Evolutionary conservation across 2,329 filamentous ascomycete genomes (phyloP).

Genomic region (Trichoderma aggressivum): DNA sequence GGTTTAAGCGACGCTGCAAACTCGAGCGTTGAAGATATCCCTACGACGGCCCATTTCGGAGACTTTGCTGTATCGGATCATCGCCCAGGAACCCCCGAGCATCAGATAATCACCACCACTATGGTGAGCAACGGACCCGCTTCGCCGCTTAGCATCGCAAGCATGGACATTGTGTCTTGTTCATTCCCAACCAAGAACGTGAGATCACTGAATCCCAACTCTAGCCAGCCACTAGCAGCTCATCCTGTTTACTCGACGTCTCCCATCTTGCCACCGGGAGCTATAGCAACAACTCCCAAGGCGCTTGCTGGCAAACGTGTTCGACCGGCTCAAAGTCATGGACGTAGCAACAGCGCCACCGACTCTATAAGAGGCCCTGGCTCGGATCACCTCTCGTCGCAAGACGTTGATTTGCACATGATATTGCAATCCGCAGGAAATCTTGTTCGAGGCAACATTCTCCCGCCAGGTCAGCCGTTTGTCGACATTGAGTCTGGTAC

Average conservation of each 20-base stretch:
- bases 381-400: conserved; percentile 48
- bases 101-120: conserved; percentile 26
- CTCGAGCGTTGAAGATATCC: conserved; percentile 46
- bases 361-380: conserved; percentile 75
- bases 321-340: conserved; percentile 61
- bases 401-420: conserved; percentile 56
- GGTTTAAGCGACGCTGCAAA: conserved; percentile 33
- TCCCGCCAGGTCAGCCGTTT: conserved; percentile 78
- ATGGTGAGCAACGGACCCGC: conserved; percentile 24
- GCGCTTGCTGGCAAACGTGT: conserved; percentile 57
- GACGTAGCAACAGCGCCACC: conserved; percentile 81
- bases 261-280: conserved; percentile 44
- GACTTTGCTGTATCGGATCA: conserved; percentile 46
- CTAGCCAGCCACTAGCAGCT: conserved; percentile 46
- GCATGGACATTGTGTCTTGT: conserved; percentile 60
- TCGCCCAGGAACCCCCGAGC: conserved; percentile 48
- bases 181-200: conserved; percentile 56
- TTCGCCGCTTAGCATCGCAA: conserved; percentile 57
- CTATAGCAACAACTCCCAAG: conserved; percentile 57
- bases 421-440: conserved; percentile 72
- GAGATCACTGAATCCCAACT: conserved; percentile 38
- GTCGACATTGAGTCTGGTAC: conserved; percentile 63
- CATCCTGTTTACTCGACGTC: conserved; percentile 56
- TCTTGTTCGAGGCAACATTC: conserved; percentile 79
- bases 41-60: conserved; percentile 43